These are phyloP conservation scores for Coelastrella sp. DNA, from an alignment of 139 green algal genomes.

Conservation along the genomic window DNA sequence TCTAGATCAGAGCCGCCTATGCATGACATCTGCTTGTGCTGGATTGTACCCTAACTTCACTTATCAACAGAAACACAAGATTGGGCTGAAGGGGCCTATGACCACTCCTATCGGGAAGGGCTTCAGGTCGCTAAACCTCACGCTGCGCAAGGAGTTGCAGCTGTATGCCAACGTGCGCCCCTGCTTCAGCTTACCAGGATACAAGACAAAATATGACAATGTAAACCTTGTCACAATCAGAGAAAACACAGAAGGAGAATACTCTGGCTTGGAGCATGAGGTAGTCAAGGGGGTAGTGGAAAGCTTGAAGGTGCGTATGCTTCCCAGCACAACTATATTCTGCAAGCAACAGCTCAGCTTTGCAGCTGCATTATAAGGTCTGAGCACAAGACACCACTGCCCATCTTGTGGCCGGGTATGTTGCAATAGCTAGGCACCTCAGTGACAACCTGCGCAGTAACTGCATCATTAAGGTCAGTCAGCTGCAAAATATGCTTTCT, in stretches of 20 bases:
- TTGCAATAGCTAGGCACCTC: no score
- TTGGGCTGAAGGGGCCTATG: conserved; percentile 98
- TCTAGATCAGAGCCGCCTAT: no score
- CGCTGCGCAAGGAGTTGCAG: conserved; percentile 95
- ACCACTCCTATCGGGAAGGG: conserved; percentile 98
- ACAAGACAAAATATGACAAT: conserved; percentile 96
- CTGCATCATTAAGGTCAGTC: no score
- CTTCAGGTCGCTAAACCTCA: conserved; percentile 94
- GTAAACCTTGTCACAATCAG: conserved; percentile 96
- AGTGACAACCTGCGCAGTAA: no score
- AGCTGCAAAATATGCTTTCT: no score
- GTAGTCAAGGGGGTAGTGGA: conserved; percentile 96
- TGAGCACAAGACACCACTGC: no score
- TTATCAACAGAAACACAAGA: conserved; percentile 76
- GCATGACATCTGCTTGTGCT: no score
- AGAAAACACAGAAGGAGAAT: conserved; percentile 99
- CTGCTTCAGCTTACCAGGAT: conserved; percentile 95
- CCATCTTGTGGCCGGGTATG: no score
- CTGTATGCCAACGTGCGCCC: conserved; percentile 97
- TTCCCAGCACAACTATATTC: neutral
- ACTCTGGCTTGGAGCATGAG: conserved; percentile 96
- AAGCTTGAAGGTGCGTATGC: conserved; percentile 82
- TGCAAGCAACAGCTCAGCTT: no score
- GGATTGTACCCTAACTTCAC: neutral
- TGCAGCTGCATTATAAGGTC: no score